phyloP scores from a whole-genome alignment of 2,329 filamentous ascomycete genomes.

The Mycosphaerella arachidis region DNA sequence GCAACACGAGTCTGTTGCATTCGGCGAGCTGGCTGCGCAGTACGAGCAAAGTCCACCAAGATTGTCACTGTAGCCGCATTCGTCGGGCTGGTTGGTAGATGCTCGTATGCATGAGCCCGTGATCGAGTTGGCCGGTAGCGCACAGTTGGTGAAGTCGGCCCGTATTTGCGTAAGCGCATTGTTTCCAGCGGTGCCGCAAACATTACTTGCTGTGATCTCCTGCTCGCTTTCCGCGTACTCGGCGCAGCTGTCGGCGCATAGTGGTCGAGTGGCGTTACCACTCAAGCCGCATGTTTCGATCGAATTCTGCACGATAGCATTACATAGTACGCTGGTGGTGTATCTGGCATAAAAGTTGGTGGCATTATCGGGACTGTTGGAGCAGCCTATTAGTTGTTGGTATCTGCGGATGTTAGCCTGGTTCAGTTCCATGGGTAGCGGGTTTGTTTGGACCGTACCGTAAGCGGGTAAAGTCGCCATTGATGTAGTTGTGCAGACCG shows the following conservation, averaged over 20 bases:
- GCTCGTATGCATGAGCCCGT: slow-evolving; percentile 70
- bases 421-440: neutral
- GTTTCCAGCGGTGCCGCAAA: slow-evolving; percentile 62
- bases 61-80: slow-evolving; percentile 79
- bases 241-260: slow-evolving; percentile 88
- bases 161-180: slow-evolving; percentile 73
- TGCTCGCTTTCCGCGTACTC: slow-evolving; percentile 85
- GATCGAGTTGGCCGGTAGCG: slow-evolving; percentile 74
- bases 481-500: slow-evolving; percentile 67
- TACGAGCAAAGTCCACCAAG: slow-evolving; percentile 76
- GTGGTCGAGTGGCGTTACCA: slow-evolving; percentile 60
- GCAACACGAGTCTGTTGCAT: slow-evolving; percentile 94
- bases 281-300: slow-evolving; percentile 63
- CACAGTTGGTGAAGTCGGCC: slow-evolving; percentile 87
- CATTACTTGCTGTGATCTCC: slow-evolving; percentile 68
- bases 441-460: slow-evolving; percentile 56
- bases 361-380: slow-evolving; percentile 69
- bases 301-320: slow-evolving; percentile 88
- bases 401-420: slow-evolving; percentile 59
- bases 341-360: slow-evolving; percentile 86
- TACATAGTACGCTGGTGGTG: slow-evolving; percentile 88
- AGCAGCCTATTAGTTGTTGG: slow-evolving; percentile 73
- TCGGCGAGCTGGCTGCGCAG: slow-evolving; percentile 75
- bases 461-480: slow-evolving; percentile 66
- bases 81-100: slow-evolving; percentile 71